phyloP scores from a whole-genome alignment of 2,329 filamentous ascomycete genomes.

The Colletotrichum destructivum region DNA sequence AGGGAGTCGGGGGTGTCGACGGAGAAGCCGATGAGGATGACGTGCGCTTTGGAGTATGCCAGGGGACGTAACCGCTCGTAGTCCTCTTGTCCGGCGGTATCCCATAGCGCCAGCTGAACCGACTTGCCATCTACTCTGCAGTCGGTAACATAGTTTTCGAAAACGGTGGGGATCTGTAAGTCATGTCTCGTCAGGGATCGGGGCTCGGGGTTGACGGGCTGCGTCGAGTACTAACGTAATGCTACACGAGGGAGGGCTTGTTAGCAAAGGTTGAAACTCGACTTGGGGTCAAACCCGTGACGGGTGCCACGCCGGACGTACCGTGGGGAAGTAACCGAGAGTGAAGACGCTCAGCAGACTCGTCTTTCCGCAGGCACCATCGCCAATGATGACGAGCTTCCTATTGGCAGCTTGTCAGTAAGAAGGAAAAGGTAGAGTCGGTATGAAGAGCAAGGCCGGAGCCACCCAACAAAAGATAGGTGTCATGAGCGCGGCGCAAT shows the following conservation, averaged over 20 bases:
- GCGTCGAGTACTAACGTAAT: conserved; percentile 67
- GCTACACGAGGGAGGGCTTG: conserved; percentile 55
- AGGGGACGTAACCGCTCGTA: conserved; percentile 96
- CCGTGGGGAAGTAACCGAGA: conserved; percentile 96
- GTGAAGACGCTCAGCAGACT: conserved; percentile 98
- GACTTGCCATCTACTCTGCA: conserved; percentile 98
- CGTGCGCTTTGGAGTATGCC: conserved; percentile 97
- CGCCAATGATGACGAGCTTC: conserved; percentile 97
- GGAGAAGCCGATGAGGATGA: conserved; percentile 96
- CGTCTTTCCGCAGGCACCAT: conserved; percentile 98
- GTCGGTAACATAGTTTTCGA: conserved; percentile 99
- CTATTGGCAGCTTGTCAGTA: conserved; percentile 60
- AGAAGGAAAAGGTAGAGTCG: neutral
- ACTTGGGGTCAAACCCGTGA: conserved; percentile 15
- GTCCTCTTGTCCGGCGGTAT: conserved; percentile 99
- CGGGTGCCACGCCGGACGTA: conserved; percentile 65
- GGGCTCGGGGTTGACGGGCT: conserved; percentile 31
- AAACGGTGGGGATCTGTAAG: conserved; percentile 90
- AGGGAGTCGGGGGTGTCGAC: conserved; percentile 96
- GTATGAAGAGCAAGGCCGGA: neutral
- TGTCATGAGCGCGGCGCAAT: neutral
- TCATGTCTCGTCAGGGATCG: conserved; percentile 27
- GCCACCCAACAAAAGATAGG: neutral
- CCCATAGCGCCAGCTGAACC: conserved; percentile 98
- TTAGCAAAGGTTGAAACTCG: conserved; percentile 46